Base-by-base conservation (phyloP, 345 rosid genomes). In the Noccaea bulbosa region DNA sequence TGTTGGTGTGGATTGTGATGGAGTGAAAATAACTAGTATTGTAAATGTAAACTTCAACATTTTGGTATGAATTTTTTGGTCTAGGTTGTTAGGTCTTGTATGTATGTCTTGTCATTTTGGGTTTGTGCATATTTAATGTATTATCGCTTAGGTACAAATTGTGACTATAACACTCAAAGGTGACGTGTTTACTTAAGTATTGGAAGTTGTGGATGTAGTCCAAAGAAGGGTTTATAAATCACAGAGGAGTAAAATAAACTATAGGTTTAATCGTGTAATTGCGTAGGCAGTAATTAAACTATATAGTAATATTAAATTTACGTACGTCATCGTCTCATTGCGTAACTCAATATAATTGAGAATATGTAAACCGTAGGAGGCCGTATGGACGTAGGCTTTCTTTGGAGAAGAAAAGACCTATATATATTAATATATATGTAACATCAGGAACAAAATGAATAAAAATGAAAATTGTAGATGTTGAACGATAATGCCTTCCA, bases 1-100 rank as follows among this genome's bases (percentile, higher is more conserved):
- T 63, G 74, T 63, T 47, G 70, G 70, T 75, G 50, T 37, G 33
- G 34, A 48, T 55, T 74, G 70, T 62, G 70, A 54, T 75, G 46
- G 71, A 69, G 79, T 69, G 79, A 39, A 62, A 69, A 53, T 39
- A 54, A 68, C 51, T 62, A 32, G 52, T 5, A 27, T 44, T 30
- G 39, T 5, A 38, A 57, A 64, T 63, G 65, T 49, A 41, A 49
- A 48, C 4, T 50, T 62, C 61, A 56, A 63, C 39, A 56, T 48
- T 49, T 70, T 70, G 71, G 71, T 41, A 14, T 11, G 71, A 76
- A 38, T 14, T 49, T 56, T 56, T 75, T 52, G 35, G 63, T 67
- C 44, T 47, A 40, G 54, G 68, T 75, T 30, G 59, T 61, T 62
- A 69, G 64, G 57, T 45, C n/a, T n/a, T 67, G 11, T 38, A 4